phyloP scores from a whole-genome alignment of 2,329 filamentous ascomycete species.

The Arthrobotrys conoides region DNA sequence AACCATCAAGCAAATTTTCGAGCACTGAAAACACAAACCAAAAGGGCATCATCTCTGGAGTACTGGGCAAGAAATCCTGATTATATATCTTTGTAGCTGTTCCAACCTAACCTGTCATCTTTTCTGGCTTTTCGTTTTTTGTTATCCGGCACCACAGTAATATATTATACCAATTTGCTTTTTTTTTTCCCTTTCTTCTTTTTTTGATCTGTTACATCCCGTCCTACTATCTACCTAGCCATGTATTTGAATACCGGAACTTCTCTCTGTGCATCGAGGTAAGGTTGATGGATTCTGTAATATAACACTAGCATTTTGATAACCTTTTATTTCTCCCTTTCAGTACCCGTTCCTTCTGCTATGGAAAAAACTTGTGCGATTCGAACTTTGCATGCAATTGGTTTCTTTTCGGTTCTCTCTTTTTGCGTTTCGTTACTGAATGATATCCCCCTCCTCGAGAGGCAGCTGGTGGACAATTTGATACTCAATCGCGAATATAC shows the following conservation, averaged over 20 bases:
- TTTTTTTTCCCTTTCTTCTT: slow-evolving; percentile 27
- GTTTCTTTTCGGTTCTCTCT: slow-evolving; percentile 13
- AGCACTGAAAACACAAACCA: slow-evolving; percentile 44
- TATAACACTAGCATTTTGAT: slow-evolving; percentile 28
- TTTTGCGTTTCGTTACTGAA: neutral
- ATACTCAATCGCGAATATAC: slow-evolving; percentile 17
- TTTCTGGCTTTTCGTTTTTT: slow-evolving; percentile 32
- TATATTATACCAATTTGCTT: slow-evolving; percentile 63
- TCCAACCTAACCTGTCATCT: slow-evolving; percentile 29
- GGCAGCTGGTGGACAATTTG: slow-evolving; percentile 40
- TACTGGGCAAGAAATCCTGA: slow-evolving; percentile 59
- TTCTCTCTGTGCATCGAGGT: slow-evolving; percentile 36
- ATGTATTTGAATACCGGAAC: slow-evolving; percentile 23
- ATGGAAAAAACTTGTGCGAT: neutral
- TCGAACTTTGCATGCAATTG: slow-evolving; percentile 11
- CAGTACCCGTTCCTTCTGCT: neutral
- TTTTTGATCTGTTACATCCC: slow-evolving; percentile 3
- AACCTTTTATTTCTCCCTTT: slow-evolving; percentile 14
- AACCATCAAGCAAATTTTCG: slow-evolving; percentile 25
- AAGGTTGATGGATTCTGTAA: slow-evolving; percentile 59
- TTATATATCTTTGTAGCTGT: slow-evolving; percentile 36
- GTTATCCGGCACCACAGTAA: slow-evolving; percentile 46
- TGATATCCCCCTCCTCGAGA: slow-evolving; percentile 29
- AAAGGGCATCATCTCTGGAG: slow-evolving; percentile 60
- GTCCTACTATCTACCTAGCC: slow-evolving; percentile 48